phyloP scores from a whole-genome alignment of 208 protist genomes.

The Leishmania turanica region DNA sequence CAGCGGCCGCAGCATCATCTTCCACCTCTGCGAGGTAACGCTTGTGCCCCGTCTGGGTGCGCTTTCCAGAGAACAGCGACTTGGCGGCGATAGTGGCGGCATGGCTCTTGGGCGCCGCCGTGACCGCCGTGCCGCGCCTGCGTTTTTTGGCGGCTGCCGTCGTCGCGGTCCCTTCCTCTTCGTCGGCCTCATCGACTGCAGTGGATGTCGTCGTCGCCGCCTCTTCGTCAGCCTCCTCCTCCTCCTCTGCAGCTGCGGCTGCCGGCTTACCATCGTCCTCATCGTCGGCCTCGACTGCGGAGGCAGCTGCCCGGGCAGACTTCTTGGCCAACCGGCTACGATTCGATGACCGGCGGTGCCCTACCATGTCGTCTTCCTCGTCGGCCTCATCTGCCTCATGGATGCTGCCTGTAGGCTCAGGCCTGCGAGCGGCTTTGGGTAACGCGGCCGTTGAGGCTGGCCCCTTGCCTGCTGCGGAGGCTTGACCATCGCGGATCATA shows the following conservation, averaged over 20 bases:
- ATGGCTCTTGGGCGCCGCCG: background rate
- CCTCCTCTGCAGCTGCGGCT: conserved; percentile 9
- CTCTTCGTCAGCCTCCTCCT: conserved; percentile 23
- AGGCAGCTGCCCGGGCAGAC: conserved; percentile 3
- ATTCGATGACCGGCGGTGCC: background rate
- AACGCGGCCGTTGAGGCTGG: background rate
- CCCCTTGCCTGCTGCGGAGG: conserved; percentile 8
- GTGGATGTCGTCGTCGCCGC: background rate
- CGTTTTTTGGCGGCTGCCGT: conserved; percentile 2
- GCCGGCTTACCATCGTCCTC: conserved; percentile 17
- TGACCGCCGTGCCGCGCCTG: background rate
- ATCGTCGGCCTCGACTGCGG: conserved; percentile 11
- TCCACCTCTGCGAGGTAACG: background rate
- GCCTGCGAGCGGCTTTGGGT: conserved; percentile 3
- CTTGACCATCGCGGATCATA: conserved; percentile 21
- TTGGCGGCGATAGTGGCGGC: background rate
- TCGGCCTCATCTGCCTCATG: conserved; percentile 10
- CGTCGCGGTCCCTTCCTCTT: conserved; percentile 27
- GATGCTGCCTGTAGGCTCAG: conserved; percentile 2
- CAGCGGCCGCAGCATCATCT: conserved; percentile 18
- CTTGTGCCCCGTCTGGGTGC: background rate
- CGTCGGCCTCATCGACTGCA: conserved; percentile 22
- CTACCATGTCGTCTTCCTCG: conserved; percentile 7
- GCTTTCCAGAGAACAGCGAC: background rate
- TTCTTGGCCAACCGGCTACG: conserved; percentile 16